Base-by-base conservation (phyloP, 2,329 filamentous ascomycete species). In the Bertia moriformis region DNA sequence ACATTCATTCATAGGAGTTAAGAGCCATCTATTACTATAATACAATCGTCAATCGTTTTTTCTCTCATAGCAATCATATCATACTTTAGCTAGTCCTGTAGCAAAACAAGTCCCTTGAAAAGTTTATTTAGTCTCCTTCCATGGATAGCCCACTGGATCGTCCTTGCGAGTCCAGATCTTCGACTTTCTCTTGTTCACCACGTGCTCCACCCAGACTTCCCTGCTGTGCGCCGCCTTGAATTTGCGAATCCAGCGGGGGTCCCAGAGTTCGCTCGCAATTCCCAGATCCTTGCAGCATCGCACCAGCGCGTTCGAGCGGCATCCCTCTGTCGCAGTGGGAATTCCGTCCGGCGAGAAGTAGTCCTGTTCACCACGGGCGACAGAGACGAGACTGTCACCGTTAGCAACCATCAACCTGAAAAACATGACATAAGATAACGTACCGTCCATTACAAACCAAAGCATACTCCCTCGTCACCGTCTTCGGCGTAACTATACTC, bases 211-310 rank as follows among this genome's bases (percentile, higher is more conserved):
- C 61, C 78, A 80, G 15, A 72, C 64, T 57, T 84, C 78, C 47
- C 71, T 75, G 2, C 68, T 69, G 47, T 73, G 60, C 47, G 75
- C 62, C 35, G 65, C 65, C 60, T 75, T 73, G 51, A 73, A 84
- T 43, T 67, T 69, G 42, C 72, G 63, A 33, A 84, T 82, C 55
- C 73, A 84, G 37, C 79, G 60, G n/a, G 80, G 80, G 58, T 85
- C 80, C 80, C 80, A 85, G 14, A 85, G 61, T 50, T 85, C 80
- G 46, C 69, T 77, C 1, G 79, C 80, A 40, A 85, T 73, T 2
- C 80, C 80, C 4, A 85, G 56, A 49, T 84, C 80, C 57, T 85
- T 85, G 56, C 80, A 84, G 60, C 78, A 83, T 36, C 80, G 71
- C 66, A 84, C 81, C 44, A 85, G 61, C 1, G 80, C 80, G 48